Conservation (phyloP, 108 stramenopile genomes). For the Seminavis robusta region DNA sequence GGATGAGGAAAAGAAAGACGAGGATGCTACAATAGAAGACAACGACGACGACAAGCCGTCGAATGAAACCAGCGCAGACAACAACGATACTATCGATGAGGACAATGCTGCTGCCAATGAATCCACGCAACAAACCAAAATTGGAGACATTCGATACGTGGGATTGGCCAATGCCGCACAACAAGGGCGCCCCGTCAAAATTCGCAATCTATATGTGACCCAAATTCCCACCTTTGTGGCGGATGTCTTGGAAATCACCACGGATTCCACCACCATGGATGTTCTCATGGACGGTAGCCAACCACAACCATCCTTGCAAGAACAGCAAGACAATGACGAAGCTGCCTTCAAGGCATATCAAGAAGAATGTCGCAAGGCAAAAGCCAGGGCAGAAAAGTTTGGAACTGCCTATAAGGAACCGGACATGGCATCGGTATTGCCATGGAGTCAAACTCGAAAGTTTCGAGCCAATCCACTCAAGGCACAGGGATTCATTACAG, state of each 20-base stretch:
- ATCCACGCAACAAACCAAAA: too few species aligned
- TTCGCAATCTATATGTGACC: slow-evolving; percentile 45
- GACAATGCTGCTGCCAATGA: background rate
- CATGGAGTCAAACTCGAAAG: slow-evolving; percentile 71
- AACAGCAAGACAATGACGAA: slow-evolving; percentile 26
- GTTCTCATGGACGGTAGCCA: background rate
- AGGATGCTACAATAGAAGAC: background rate
- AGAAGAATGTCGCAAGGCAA: slow-evolving; percentile 61
- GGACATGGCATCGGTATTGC: slow-evolving; percentile 52
- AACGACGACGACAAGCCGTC: background rate
- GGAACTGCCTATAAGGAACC: slow-evolving; percentile 71
- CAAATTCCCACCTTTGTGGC: slow-evolving; percentile 25
- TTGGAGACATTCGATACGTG: slow-evolving; percentile 27
- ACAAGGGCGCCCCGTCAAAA: slow-evolving; percentile 31
- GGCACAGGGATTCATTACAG: slow-evolving; percentile 63
- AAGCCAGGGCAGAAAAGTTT: slow-evolving; percentile 72
- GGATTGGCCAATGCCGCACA: slow-evolving; percentile 62
- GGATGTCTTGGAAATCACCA: background rate
- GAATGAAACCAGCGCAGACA: background rate
- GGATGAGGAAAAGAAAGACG: slow-evolving; percentile 33
- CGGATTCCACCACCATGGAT: background rate
- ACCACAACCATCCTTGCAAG: background rate
- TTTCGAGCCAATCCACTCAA: slow-evolving; percentile 46
- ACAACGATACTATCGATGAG: background rate
- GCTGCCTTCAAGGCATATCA: slow-evolving; percentile 63